Conservation (phyloP, 2,329 filamentous ascomycete genomes). For the Cladophialophora psammophila region DNA sequence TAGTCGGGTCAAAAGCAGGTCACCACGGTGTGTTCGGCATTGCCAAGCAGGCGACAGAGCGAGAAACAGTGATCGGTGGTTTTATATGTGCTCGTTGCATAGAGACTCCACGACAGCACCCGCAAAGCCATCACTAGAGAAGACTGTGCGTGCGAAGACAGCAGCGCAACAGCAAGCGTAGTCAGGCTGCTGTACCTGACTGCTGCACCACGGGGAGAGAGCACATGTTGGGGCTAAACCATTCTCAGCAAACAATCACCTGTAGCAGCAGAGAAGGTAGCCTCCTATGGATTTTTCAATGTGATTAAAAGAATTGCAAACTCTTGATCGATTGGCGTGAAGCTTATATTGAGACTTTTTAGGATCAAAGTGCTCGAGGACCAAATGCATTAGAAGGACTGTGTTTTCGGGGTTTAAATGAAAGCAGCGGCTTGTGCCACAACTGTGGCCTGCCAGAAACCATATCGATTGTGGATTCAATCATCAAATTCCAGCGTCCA, state of each 20-base stretch:
- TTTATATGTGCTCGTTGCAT: not conserved
- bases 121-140: not conserved
- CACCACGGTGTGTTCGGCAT: not conserved
- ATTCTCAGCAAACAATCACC: not conserved
- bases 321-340: too few relatives aligned
- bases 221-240: not conserved
- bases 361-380: too few relatives aligned
- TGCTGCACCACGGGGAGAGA: too few relatives aligned
- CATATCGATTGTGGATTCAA: not conserved
- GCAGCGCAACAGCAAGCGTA: not conserved
- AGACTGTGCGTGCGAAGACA: not conserved
- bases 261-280: too few relatives aligned
- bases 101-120: not conserved
- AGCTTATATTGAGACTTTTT: too few relatives aligned
- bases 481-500: constrained; percentile 46
- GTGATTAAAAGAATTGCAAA: too few relatives aligned
- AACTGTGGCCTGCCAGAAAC: too few relatives aligned
- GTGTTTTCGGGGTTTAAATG: too few relatives aligned
- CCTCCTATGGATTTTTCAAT: too few relatives aligned
- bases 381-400: too few relatives aligned
- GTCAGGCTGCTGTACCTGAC: not conserved
- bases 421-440: too few relatives aligned
- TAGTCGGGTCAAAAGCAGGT: not conserved
- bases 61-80: not conserved
- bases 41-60: not conserved